Conservation (phyloP, 345 rosid genomes). For the Trapa incisa region DNA sequence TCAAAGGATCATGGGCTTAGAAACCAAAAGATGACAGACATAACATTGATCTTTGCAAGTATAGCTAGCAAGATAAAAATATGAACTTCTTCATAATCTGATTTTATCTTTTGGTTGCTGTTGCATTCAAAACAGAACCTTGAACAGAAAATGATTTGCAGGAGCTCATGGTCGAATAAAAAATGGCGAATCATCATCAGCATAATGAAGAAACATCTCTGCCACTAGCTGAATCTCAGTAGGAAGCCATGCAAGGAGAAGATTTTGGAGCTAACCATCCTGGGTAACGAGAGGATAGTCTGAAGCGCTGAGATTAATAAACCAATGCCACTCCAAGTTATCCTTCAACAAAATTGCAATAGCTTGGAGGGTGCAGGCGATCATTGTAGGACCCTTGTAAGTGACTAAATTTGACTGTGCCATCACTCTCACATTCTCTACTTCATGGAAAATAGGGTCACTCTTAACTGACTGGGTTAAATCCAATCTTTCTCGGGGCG, state of each 20-base stretch:
- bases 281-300: constrained; percentile 90
- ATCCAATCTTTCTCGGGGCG: constrained; percentile 73
- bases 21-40: neutral
- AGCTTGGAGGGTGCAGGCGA: constrained; percentile 88
- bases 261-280: constrained; percentile 55
- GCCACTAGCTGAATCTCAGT: neutral
- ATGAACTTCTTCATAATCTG: neutral
- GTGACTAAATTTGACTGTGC: constrained; percentile 84
- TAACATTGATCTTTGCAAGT: neutral
- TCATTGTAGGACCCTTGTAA: constrained; percentile 89
- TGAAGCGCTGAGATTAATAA: constrained; percentile 83
- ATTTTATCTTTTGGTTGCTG: neutral
- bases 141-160: neutral
- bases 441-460: constrained; percentile 52
- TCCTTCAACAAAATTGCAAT: constrained; percentile 69
- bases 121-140: neutral
- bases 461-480: constrained; percentile 52
- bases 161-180: neutral
- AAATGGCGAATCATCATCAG: neutral
- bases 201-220: neutral
- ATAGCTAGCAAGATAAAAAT: neutral
- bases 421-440: constrained; percentile 89
- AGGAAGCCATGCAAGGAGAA: neutral
- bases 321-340: constrained; percentile 92
- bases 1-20: neutral